Percentiles rank a stretch among this genome's conserved stretches.
Conservation (phyloP, 2,329 filamentous ascomycete species). For the Stagonosporopsis rhizophila region DNA sequence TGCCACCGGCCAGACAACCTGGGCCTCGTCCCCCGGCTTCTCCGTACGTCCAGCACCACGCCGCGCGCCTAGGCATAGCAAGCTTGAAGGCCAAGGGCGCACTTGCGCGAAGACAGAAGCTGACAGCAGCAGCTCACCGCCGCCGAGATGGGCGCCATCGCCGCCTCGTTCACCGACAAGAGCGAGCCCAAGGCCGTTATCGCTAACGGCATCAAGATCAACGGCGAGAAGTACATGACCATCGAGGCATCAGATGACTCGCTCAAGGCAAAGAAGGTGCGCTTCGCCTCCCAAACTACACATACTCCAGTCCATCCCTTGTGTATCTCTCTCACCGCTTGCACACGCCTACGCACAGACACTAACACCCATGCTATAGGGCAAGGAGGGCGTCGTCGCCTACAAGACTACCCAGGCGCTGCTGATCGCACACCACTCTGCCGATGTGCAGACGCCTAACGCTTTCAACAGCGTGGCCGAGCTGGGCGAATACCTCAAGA, state of each 20-base stretch:
- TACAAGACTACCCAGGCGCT: slow-evolving; percentile 89
- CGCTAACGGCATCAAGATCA: slow-evolving; percentile 76
- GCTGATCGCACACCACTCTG: slow-evolving; percentile 85
- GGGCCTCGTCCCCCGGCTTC: slow-evolving; percentile 86
- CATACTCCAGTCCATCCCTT: not conserved
- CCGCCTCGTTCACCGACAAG: slow-evolving; percentile 60
- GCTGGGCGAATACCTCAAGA: slow-evolving; percentile 86
- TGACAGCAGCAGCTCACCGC: slow-evolving; percentile 55
- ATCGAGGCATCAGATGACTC: slow-evolving; percentile 77
- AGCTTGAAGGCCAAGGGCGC: not conserved
- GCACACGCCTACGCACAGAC: not conserved
- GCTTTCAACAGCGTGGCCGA: slow-evolving; percentile 80
- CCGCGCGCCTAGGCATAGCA: slow-evolving; percentile 10
- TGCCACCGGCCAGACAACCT: slow-evolving; percentile 63
- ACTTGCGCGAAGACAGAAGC: slow-evolving; percentile 1
- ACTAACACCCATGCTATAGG: slow-evolving; percentile 55
- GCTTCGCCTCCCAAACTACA: slow-evolving; percentile 21
- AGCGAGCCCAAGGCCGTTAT: slow-evolving; percentile 71
- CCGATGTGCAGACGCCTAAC: slow-evolving; percentile 74
- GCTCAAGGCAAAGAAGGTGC: slow-evolving; percentile 86
- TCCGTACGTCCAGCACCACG: slow-evolving; percentile 62
- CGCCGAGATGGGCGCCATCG: slow-evolving; percentile 63
- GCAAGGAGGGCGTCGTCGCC: slow-evolving; percentile 80
- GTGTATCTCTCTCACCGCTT: too few species aligned
- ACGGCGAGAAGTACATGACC: slow-evolving; percentile 78